Evolutionary conservation across 345 rosid genomes (phyloP).

Genomic region (Syzygium aqueum): DNA sequence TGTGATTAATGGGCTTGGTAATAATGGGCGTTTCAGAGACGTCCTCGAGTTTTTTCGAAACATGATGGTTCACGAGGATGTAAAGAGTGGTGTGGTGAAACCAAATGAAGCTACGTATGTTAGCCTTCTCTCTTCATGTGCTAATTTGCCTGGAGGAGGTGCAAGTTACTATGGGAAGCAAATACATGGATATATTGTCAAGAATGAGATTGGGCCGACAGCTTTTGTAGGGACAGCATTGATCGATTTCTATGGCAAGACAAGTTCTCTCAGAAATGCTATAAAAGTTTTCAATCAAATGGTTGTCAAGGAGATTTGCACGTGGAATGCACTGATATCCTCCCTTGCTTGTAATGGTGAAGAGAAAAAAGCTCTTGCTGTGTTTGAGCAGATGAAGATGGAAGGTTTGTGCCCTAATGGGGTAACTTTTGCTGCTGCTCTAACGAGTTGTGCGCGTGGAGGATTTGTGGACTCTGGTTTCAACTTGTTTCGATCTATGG

Average conservation of each 20-base stretch:
- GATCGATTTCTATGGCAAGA: slow-evolving; percentile 62
- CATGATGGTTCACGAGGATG: slow-evolving; percentile 24
- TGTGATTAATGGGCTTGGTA: slow-evolving; percentile 51
- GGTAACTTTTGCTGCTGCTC: slow-evolving; percentile 51
- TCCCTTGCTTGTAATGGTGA: slow-evolving; percentile 44
- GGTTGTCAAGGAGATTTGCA: slow-evolving; percentile 25
- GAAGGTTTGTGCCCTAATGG: slow-evolving; percentile 32
- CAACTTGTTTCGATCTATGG: slow-evolving; percentile 8
- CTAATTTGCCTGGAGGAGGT: slow-evolving; percentile 34
- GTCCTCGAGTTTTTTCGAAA: slow-evolving; percentile 32
- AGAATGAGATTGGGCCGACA: slow-evolving; percentile 24
- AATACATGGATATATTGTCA: slow-evolving; percentile 45
- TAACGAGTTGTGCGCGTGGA: slow-evolving; percentile 57
- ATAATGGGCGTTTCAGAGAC: slow-evolving; percentile 24
- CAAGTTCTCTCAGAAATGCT: slow-evolving; percentile 27
- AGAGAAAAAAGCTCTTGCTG: slow-evolving; percentile 33
- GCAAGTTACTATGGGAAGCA: slow-evolving; percentile 45
- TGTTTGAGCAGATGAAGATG: slow-evolving; percentile 49
- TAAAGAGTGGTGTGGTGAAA: slow-evolving; percentile 3
- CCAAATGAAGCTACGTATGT: slow-evolving; percentile 72
- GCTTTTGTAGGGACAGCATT: slow-evolving; percentile 42
- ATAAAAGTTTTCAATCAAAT: slow-evolving; percentile 23
- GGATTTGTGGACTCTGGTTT: slow-evolving; percentile 14
- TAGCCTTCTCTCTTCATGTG: slow-evolving; percentile 48
- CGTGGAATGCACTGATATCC: slow-evolving; percentile 72